Base-by-base conservation (phyloP, 1,284 basidiomycete genomes). In the Boletus mariae region DNA sequence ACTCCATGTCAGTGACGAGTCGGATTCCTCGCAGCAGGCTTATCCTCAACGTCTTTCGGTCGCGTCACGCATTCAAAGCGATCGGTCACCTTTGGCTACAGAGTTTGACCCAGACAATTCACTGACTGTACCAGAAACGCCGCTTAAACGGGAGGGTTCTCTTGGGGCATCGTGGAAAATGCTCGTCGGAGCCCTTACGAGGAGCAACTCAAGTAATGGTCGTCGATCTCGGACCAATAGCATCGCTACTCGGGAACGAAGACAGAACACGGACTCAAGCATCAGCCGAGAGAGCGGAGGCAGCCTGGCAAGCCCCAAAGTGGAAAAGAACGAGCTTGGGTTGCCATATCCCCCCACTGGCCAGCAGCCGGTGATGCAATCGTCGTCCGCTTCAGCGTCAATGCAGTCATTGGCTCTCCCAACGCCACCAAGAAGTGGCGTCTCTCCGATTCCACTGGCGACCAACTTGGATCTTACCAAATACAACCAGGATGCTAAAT, bases 181-280 rank as follows among this genome's bases (percentile, higher is more conserved):
- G 45, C 44, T 69, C 10, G 60, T 69, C 9, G 58, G 61, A 1
- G 64, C 60, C 0, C 62, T 71, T 26, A 77, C 78, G 28, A 76
- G 86, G 54, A 81, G 80, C 40, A 78, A 75, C 20, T 87, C 87
- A 44, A 79, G 75, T 52, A 76, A 71, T 51, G 88, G 88, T 7
- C 79, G 87, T 57, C 81, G 89, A 45, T 90, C 88, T 49, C 81
- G 88, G 35, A 83, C 86, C 40, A 90, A 90, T 62, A 90, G 87
- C 62, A 78, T 88, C 53, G 78, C 77, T 44, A 78, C 79, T 41
- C 80, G 85, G 43, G 83, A 87, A 49, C 72, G 79, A 57, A 77
- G 81, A 40, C 82, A 84, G 64, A 76, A 84, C 56, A 84, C 82
- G 3, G 84, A 87, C 61, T 87, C 86, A 25, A 82, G 83, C 62